These are phyloP conservation scores for Calocera cornea DNA, from an alignment of 768 basidiomycete species.

Conservation along the genomic window DNA sequence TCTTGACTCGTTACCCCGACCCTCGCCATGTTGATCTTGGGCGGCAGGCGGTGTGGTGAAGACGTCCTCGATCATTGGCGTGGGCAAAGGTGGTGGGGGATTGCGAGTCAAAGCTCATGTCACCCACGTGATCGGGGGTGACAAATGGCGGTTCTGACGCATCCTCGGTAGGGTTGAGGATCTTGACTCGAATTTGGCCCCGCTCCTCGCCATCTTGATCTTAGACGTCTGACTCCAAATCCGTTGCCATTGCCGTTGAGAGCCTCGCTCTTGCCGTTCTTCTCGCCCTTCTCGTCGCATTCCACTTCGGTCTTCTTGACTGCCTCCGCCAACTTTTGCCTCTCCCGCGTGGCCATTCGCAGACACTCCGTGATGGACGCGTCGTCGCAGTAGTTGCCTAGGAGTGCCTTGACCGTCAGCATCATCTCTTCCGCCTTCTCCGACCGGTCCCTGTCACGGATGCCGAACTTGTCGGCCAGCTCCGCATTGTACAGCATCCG, in stretches of 20 bases:
- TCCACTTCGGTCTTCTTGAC: constrained; percentile 19
- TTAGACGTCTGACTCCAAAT: neutral
- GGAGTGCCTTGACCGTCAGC: constrained; percentile 60
- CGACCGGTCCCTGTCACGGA: constrained; percentile 59
- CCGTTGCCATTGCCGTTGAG: constrained; percentile 4
- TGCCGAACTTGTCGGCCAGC: constrained; percentile 54
- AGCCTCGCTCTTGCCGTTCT: constrained; percentile 27
- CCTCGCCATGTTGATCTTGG: neutral
- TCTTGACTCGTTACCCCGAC: neutral
- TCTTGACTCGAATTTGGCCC: neutral
- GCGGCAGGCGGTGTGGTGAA: neutral
- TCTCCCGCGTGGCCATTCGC: constrained; percentile 66
- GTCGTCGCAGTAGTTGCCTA: constrained; percentile 73
- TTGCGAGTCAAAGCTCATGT: neutral
- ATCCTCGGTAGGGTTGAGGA: neutral
- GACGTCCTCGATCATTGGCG: neutral
- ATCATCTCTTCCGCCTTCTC: constrained; percentile 81
- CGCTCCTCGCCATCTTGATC: neutral
- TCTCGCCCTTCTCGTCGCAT: constrained; percentile 23
- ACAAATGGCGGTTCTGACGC: neutral
- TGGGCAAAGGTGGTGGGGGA: neutral
- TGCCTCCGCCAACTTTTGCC: constrained; percentile 21
- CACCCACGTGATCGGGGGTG: neutral
- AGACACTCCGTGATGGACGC: constrained; percentile 71
- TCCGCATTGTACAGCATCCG: constrained; percentile 40